Evolutionary conservation across 495 filamentous ascomycete species (phyloP).

Genomic region (Viridothelium virens): DNA sequence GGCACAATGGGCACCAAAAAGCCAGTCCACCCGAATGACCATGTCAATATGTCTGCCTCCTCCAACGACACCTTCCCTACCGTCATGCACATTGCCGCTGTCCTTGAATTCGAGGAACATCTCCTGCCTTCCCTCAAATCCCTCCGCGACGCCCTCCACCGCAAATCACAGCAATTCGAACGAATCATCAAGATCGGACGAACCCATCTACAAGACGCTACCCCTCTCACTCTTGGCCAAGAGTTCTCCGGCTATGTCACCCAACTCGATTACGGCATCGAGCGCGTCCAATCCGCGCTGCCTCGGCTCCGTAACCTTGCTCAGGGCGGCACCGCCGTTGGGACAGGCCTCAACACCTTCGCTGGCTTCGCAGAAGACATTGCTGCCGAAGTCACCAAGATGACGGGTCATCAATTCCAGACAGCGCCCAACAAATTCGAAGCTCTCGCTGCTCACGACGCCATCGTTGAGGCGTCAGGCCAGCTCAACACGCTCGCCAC

Average conservation of each 20-base stretch:
- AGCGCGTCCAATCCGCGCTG: slow-evolving; percentile 73
- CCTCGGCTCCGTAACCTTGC: slow-evolving; percentile 81
- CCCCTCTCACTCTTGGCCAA: slow-evolving; percentile 89
- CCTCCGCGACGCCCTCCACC: slow-evolving; percentile 73
- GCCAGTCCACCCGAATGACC: slow-evolving; percentile 97
- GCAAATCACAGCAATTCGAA: slow-evolving; percentile 84
- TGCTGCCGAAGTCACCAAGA: slow-evolving; percentile 78
- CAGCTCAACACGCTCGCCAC: slow-evolving; percentile 86
- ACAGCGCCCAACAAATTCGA: slow-evolving; percentile 99
- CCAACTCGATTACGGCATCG: slow-evolving; percentile 82
- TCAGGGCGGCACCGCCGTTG: slow-evolving; percentile 94
- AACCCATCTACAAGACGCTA: slow-evolving; percentile 96
- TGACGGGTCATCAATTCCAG: slow-evolving; percentile 87
- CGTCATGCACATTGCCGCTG: slow-evolving; percentile 98
- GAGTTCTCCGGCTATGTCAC: slow-evolving; percentile 98
- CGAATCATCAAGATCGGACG: slow-evolving; percentile 97
- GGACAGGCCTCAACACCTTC: slow-evolving; percentile 95
- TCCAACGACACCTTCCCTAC: slow-evolving; percentile 99
- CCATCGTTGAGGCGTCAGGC: slow-evolving; percentile 87
- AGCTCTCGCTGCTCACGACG: slow-evolving; percentile 93
- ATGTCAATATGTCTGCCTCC: slow-evolving; percentile 97
- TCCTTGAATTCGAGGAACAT: slow-evolving; percentile 80
- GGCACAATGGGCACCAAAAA: slow-evolving; percentile 92
- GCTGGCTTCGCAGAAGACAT: slow-evolving; percentile 91
- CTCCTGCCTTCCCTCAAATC: slow-evolving; percentile 75